These are phyloP conservation scores for Scorias spongiosa DNA, from an alignment of 2,329 filamentous ascomycete species.

Conservation along the genomic window DNA sequence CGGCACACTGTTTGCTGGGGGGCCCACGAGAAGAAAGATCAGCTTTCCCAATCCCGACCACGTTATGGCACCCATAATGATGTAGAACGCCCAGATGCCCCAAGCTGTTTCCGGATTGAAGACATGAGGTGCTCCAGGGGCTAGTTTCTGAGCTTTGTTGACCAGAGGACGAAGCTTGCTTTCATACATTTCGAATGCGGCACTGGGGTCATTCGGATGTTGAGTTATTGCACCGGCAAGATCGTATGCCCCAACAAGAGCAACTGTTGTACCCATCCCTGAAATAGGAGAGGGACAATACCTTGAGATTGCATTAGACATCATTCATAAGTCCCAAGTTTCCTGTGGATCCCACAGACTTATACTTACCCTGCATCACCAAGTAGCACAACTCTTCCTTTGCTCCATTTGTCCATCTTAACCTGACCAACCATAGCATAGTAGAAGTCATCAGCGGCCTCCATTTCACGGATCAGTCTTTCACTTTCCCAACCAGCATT, in stretches of 20 bases:
- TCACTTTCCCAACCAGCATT: slow-evolving; percentile 15
- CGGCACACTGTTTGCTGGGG: slow-evolving; percentile 10
- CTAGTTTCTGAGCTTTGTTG: slow-evolving; percentile 13
- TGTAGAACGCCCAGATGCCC: slow-evolving; percentile 9
- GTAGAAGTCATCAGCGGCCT: slow-evolving; percentile 18
- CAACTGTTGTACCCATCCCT: slow-evolving; percentile 22
- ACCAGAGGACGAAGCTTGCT: slow-evolving; percentile 12
- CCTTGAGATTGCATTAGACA: slow-evolving; percentile 2
- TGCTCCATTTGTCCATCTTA: slow-evolving; percentile 15
- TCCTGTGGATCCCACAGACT: too few relatives aligned
- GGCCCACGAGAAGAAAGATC: slow-evolving; percentile 8
- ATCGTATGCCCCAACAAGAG: slow-evolving; percentile 19
- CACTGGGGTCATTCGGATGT: slow-evolving; percentile 7
- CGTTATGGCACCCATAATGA: slow-evolving; percentile 1
- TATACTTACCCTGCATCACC: slow-evolving; percentile 15
- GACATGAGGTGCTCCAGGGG: slow-evolving; percentile 15
- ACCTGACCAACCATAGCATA: slow-evolving; percentile 18
- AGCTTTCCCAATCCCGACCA: slow-evolving; percentile 6
- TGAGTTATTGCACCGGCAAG: slow-evolving; percentile 16
- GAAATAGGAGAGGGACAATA: slow-evolving; percentile 18
- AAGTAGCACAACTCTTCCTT: slow-evolving; percentile 16
- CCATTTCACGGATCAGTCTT: slow-evolving; percentile 14
- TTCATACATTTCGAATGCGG: slow-evolving; percentile 15
- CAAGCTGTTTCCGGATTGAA: slow-evolving; percentile 13
- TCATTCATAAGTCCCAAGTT: not conserved